Evolutionary conservation across 768 basidiomycete species (phyloP), one percentile per base, ranked within the genome.

Genomic region (Collybia sordida): DNA sequence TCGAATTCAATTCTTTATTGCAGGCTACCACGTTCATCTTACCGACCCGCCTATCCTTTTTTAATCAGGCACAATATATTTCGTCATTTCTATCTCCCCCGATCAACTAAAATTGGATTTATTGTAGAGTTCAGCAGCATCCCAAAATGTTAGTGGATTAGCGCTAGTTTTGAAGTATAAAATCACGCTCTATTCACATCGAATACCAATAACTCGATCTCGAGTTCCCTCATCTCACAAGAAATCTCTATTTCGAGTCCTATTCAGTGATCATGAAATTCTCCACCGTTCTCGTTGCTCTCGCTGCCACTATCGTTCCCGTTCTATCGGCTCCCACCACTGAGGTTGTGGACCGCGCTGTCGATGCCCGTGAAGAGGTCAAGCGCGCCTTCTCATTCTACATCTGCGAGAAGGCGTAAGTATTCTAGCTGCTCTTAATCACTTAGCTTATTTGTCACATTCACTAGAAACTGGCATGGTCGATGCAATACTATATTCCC

Each of bases 401-500:
- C 19, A 43, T 50, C 12, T 50, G 49, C 42, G 34, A 44, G 42
- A 7, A 37, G 5, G 49, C 42, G 49, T 45, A 42, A 36, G 41
- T 4, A 2, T n/a, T 12, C 7, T 40, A 3, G 23, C 15, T 1
- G 27, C 21, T 19, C 34, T 19, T 11, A 14, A 21, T 36, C 27
- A 25, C n/a, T 38, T 7, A 25, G 19, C 23, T 27, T 12, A 17
- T 8, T 21, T 15, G 2, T 21, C 19, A 7, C 21, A n/a, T 42
- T 15, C 4, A 35, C 21, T 38, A 50, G 49, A 3, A 23, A 45
- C 18, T 50, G 28, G 34, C 14, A 28, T 2, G 42, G 11, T 4
- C 49, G 21, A 15, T 50, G 49, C 42, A 50, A 44, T 37, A 18
- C 21, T 21, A 50, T 48, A 27, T 48, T 31, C 34, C 49, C 49